phyloP scores from a whole-genome alignment of 441 rosid species.

The Arabidopsis lyrata region DNA sequence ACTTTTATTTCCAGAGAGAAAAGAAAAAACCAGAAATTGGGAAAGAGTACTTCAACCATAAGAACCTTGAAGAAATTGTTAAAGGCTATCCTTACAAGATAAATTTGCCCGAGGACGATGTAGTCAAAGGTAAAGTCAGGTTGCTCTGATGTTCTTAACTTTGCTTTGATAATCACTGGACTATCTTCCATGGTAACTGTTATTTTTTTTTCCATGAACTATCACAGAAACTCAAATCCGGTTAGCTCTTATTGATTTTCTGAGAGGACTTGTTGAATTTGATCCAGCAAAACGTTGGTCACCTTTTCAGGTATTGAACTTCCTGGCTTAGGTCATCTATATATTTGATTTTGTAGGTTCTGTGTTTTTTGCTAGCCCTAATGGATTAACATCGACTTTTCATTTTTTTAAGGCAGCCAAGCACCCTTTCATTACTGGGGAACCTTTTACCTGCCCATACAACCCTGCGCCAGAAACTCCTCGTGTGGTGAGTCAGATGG shows the following conservation, averaged over 20 bases:
- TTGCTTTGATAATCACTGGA: constrained; percentile 18
- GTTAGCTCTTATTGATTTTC: constrained; percentile 93
- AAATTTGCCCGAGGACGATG: constrained; percentile 82
- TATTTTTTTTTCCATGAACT: constrained; percentile 30
- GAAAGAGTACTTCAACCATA: constrained; percentile 94
- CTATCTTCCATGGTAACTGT: constrained; percentile 19
- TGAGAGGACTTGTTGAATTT: constrained; percentile 97
- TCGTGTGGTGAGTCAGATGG: constrained; percentile 70
- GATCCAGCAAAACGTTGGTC: constrained; percentile 99
- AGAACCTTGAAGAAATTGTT: constrained; percentile 94
- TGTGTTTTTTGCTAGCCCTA: constrained; percentile 16
- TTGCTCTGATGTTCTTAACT: constrained; percentile 8
- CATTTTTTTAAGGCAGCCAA: constrained; percentile 85
- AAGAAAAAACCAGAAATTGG: constrained; percentile 87
- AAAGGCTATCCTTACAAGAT: constrained; percentile 85
- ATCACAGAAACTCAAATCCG: constrained; percentile 86
- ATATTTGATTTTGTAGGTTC: constrained; percentile 34
- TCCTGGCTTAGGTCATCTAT: constrained; percentile 25
- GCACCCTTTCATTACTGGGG: constrained; percentile 99
- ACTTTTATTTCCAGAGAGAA: constrained; percentile 73
- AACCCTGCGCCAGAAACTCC: constrained; percentile 88
- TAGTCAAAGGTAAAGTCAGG: constrained; percentile 71
- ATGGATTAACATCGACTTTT: constrained; percentile 36
- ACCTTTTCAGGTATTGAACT: constrained; percentile 80
- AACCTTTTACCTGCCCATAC: constrained; percentile 95